Percentiles rank a stretch among this genome's conserved stretches.
phyloP scores from a whole-genome alignment of 805 yeast genomes.

The Grigorovia humatica region DNA sequence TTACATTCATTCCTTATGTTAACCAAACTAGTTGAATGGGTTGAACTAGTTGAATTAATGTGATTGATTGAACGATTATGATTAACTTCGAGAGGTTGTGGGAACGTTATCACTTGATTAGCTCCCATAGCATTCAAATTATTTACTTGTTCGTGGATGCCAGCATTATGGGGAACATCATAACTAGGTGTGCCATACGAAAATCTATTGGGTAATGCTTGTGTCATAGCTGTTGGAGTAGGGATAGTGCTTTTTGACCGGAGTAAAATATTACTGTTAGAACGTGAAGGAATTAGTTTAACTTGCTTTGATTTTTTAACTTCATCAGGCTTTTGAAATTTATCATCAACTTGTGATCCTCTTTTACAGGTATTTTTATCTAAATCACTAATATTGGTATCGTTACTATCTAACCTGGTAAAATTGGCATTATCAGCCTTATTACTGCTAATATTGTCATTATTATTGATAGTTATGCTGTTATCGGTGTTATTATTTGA shows the following conservation, averaged over 20 bases:
- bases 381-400: background rate
- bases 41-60: background rate
- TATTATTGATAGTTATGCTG: background rate
- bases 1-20: background rate
- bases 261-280: too few relatives aligned
- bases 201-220: background rate
- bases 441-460: background rate
- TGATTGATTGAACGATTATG: background rate
- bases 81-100: background rate
- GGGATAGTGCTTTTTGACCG: too few relatives aligned
- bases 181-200: background rate
- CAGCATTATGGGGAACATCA: background rate
- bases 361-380: too few relatives aligned
- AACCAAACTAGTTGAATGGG: background rate
- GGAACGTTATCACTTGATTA: background rate
- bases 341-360: too few relatives aligned
- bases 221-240: background rate
- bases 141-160: background rate
- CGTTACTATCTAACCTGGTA: background rate
- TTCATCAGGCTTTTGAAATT: too few relatives aligned
- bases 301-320: too few relatives aligned
- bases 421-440: background rate
- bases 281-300: too few relatives aligned
- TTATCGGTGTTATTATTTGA: background rate
- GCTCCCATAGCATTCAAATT: background rate